These are phyloP conservation scores for Linaria vulgaris DNA, from an alignment of 257 asterid species.

Conservation along the genomic window DNA sequence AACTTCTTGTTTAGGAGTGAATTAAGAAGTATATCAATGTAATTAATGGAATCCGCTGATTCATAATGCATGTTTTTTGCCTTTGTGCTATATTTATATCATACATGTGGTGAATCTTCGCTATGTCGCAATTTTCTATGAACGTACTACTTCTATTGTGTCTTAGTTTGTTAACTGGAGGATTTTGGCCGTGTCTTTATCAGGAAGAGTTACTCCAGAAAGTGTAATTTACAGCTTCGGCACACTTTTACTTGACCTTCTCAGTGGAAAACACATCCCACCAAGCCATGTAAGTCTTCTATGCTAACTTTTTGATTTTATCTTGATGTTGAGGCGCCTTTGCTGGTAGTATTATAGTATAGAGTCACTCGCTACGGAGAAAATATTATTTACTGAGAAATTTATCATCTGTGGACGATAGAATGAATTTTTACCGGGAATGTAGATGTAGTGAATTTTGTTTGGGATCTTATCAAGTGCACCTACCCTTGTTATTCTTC, in stretches of 20 bases:
- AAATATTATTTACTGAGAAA: neutral
- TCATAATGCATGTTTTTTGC: too few relatives aligned
- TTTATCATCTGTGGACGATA: neutral
- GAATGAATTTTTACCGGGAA: neutral
- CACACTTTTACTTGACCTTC: slow-evolving; percentile 60
- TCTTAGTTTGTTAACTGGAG: slow-evolving; percentile 19
- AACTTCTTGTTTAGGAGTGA: too few relatives aligned
- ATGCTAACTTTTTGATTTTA: slow-evolving; percentile 17
- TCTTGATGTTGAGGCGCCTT: slow-evolving; percentile 3
- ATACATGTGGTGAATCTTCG: too few relatives aligned
- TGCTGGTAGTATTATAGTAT: neutral
- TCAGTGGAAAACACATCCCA: slow-evolving; percentile 62
- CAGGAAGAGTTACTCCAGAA: slow-evolving; percentile 58
- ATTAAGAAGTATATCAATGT: too few relatives aligned
- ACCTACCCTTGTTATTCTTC: too few relatives aligned
- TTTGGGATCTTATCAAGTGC: neutral
- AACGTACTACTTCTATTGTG: neutral
- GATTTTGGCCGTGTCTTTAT: slow-evolving; percentile 27
- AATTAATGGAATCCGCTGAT: too few relatives aligned
- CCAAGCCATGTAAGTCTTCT: slow-evolving; percentile 50
- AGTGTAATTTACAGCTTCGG: slow-evolving; percentile 63
- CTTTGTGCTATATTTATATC: too few relatives aligned
- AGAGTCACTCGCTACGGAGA: neutral
- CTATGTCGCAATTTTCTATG: slow-evolving; percentile 4
- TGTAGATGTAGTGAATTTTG: neutral